Conservation (phyloP, 2,329 filamentous ascomycete genomes). For the Lasiodiplodia sp. region DNA sequence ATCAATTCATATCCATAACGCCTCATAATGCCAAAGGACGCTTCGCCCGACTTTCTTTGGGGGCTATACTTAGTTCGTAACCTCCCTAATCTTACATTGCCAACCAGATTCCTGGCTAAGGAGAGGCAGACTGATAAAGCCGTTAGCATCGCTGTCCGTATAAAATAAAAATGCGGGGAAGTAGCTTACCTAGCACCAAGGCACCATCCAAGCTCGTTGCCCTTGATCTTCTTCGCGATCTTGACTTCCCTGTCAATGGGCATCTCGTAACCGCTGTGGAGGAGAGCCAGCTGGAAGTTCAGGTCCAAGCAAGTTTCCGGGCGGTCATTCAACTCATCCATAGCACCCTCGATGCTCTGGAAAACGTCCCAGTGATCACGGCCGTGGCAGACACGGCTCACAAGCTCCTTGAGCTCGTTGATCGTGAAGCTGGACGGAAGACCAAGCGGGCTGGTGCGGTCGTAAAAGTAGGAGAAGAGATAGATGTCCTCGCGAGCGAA, state of each 20-base stretch:
- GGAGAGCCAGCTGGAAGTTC: conserved; percentile 92
- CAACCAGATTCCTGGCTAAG: conserved; percentile 84
- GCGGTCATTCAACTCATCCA: conserved; percentile 79
- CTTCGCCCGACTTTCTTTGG: background rate
- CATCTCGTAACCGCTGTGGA: conserved; percentile 98
- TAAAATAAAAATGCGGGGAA: conserved; percentile 46
- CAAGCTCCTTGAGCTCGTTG: conserved; percentile 85
- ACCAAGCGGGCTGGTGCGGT: conserved; percentile 89
- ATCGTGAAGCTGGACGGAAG: conserved; percentile 99
- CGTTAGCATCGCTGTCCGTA: conserved; percentile 10
- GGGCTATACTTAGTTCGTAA: conserved; percentile 45
- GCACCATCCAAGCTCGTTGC: conserved; percentile 97
- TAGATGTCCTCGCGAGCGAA: conserved; percentile 92
- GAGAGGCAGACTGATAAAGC: conserved; percentile 74
- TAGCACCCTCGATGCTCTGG: conserved; percentile 74
- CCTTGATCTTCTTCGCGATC: conserved; percentile 98
- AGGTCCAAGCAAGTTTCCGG: conserved; percentile 94
- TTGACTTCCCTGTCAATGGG: conserved; percentile 94
- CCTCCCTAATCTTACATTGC: conserved; percentile 84
- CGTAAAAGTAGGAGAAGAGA: conserved; percentile 98
- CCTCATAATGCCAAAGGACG: conserved; percentile 20
- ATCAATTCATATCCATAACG: conserved; percentile 18
- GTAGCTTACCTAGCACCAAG: conserved; percentile 84
- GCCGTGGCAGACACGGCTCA: conserved; percentile 83
- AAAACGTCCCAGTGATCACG: conserved; percentile 83